Percentiles rank a stretch among this genome's conserved stretches.
Evolutionary conservation across 805 yeast genomes (phyloP).

Genomic region (Candida nemodendra): DNA sequence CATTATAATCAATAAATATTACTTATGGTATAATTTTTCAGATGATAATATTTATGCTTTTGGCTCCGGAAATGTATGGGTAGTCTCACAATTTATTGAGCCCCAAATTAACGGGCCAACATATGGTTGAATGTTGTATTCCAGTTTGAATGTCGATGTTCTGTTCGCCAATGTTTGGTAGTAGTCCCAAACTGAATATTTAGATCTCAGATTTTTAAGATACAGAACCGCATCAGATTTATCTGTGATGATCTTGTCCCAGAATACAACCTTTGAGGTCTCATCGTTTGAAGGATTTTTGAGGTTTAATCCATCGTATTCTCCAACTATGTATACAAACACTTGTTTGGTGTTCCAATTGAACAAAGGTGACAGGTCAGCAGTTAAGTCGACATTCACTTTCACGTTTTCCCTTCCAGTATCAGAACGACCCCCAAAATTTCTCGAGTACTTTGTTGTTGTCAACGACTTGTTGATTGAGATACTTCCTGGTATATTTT

Average conservation of each 20-base stretch:
- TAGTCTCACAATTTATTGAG: constrained; percentile 35
- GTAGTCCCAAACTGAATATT: constrained; percentile 87
- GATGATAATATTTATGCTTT: neutral
- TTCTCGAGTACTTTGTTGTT: constrained; percentile 26
- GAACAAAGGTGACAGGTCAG: constrained; percentile 77
- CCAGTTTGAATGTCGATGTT: constrained; percentile 65
- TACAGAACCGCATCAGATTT: constrained; percentile 58
- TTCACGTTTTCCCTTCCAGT: constrained; percentile 75
- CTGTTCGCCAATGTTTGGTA: constrained; percentile 59
- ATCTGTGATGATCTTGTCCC: constrained; percentile 79
- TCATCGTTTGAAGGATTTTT: constrained; percentile 24
- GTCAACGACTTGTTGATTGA: constrained; percentile 23
- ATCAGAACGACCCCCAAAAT: constrained; percentile 59
- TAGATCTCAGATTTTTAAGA: constrained; percentile 55
- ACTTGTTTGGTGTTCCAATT: constrained; percentile 97
- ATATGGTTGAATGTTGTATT: constrained; percentile 92
- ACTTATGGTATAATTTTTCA: too few species aligned
- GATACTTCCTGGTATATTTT: constrained; percentile 34
- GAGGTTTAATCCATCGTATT: constrained; percentile 54
- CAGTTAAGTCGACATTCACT: constrained; percentile 67
- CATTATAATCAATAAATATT: too few species aligned
- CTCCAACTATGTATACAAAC: constrained; percentile 88
- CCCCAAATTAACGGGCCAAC: constrained; percentile 81
- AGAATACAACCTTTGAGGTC: constrained; percentile 65
- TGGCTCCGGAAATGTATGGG: constrained; percentile 24